phyloP scores from a whole-genome alignment of 352 stramenopile species.

The Phytophthora fragariae region DNA sequence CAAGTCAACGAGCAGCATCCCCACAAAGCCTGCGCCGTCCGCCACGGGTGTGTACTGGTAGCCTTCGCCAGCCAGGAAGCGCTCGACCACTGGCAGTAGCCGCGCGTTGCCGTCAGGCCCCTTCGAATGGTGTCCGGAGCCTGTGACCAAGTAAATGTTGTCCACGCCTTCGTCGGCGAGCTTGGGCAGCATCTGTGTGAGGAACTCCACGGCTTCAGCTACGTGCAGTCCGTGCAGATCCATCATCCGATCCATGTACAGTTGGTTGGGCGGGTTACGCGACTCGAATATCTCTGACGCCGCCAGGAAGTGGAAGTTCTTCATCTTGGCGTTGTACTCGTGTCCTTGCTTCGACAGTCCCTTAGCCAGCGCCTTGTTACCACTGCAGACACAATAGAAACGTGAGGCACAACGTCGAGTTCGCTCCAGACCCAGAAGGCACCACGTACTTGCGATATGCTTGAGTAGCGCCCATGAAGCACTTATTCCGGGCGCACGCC shows the following conservation, averaged over 20 bases:
- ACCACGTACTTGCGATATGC: constrained; percentile 74
- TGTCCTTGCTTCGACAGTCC: constrained; percentile 80
- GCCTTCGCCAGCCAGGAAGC: constrained; percentile 76
- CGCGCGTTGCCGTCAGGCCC: constrained; percentile 68
- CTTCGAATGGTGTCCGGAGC: constrained; percentile 86
- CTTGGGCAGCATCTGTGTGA: constrained; percentile 75
- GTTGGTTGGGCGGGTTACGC: constrained; percentile 76
- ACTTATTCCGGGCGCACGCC: constrained; percentile 85
- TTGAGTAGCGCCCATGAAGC: constrained; percentile 88
- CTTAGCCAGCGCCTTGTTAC: constrained; percentile 78
- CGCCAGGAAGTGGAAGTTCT: constrained; percentile 78
- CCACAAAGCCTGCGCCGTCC: constrained; percentile 78
- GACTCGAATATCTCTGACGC: constrained; percentile 82
- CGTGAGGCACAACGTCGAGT: not conserved
- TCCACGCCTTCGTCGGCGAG: constrained; percentile 77
- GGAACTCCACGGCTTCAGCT: constrained; percentile 79
- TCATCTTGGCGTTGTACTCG: constrained; percentile 88
- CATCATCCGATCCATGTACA: constrained; percentile 84
- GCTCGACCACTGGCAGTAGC: constrained; percentile 79
- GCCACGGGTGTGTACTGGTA: constrained; percentile 79
- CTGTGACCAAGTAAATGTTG: constrained; percentile 82
- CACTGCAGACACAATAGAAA: constrained; percentile 47
- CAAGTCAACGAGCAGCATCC: constrained; percentile 87
- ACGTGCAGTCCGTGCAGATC: constrained; percentile 88
- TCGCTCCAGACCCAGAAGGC: not conserved